Base-by-base conservation (phyloP, 108 stramenopile genomes). In the Pseudonitzschia delicatissima region DNA sequence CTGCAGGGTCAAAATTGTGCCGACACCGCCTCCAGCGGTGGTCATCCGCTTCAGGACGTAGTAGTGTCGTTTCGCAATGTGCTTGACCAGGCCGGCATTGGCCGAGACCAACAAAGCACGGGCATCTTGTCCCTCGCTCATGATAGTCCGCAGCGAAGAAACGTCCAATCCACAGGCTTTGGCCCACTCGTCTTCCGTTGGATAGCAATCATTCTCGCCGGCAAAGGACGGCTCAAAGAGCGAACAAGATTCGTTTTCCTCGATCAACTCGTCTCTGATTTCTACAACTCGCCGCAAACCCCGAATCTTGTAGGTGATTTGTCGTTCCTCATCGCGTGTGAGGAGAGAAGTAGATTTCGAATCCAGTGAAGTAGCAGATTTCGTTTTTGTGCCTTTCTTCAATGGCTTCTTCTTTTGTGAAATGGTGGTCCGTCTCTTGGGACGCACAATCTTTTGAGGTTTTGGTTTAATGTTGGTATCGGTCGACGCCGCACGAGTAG, bases 71-170 rank as follows among this genome's bases (percentile, higher is more conserved):
- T 81, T 82, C 2, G 96, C 92, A 55, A 95, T 87, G 58, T 68
- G 71, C 27, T 76, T 80, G 12, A 97, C 96, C 12, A 94, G 80
- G 17, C 95, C 85, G 15, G 75, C 76, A 72, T 96, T 96, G 36
- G 86, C 83, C 1, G 74, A 58, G 17, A 90, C 80, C 7, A 96
- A 67, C 26, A 73, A 61, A 11, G 84, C 57, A 40, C 85, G 67
- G 1, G 87, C 87, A 47, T 82, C 78, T 63, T 84, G 84, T 44
- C 87, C 87, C 52, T 82, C 72, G 6, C 61, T 25, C 66, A 88
- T 74, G 25, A 83, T 62, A 48, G 75, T 51, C 18, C 76, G 76
- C 12, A 91, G 65, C 17, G 72, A 67, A 18, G 62, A 34, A 17
- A 83, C 64, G 11, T 84, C 68, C 50, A 88, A 48, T 6, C 71